Evolutionary conservation across 2,329 filamentous ascomycete genomes (phyloP).

Genomic region (Aureobasidium lini): DNA sequence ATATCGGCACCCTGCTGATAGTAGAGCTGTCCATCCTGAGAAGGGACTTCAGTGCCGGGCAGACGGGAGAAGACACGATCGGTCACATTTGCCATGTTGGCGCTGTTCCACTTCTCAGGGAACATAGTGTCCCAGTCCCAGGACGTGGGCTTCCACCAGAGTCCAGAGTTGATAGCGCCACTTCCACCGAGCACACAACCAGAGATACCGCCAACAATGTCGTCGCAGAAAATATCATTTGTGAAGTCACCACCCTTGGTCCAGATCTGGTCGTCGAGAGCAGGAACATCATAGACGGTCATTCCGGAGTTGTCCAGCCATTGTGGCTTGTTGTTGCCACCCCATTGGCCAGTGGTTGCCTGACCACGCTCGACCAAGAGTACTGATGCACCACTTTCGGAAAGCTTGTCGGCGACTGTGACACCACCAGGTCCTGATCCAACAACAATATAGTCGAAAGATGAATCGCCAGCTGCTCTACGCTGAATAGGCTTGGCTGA

Average conservation of each 20-base stretch:
- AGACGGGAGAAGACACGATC: conserved; percentile 38
- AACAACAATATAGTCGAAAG: conserved; percentile 13
- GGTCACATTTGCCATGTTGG: conserved; percentile 41
- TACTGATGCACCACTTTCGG: conserved; percentile 4
- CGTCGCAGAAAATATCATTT: conserved; percentile 9
- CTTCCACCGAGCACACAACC: conserved; percentile 47
- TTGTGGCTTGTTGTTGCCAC: neutral
- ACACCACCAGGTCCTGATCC: conserved; percentile 9
- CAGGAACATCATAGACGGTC: conserved; percentile 12
- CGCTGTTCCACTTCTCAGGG: conserved; percentile 45
- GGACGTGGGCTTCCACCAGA: conserved; percentile 47
- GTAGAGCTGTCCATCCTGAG: conserved; percentile 23
- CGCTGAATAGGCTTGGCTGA: conserved; percentile 3
- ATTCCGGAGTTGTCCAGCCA: conserved; percentile 6
- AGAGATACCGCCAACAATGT: conserved; percentile 9
- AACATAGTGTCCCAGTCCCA: conserved; percentile 47
- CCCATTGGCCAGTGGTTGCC: conserved; percentile 6
- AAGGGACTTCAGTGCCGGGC: conserved; percentile 32
- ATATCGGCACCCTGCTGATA: conserved; percentile 9
- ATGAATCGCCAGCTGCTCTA: neutral
- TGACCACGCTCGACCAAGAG: conserved; percentile 8
- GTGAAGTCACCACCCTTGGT: conserved; percentile 10
- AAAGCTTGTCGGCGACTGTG: conserved; percentile 12
- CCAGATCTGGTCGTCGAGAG: conserved; percentile 10
- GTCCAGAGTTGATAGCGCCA: conserved; percentile 48